phyloP scores from a whole-genome alignment of 108 stramenopile genomes.

The Nitzschia sp. region DNA sequence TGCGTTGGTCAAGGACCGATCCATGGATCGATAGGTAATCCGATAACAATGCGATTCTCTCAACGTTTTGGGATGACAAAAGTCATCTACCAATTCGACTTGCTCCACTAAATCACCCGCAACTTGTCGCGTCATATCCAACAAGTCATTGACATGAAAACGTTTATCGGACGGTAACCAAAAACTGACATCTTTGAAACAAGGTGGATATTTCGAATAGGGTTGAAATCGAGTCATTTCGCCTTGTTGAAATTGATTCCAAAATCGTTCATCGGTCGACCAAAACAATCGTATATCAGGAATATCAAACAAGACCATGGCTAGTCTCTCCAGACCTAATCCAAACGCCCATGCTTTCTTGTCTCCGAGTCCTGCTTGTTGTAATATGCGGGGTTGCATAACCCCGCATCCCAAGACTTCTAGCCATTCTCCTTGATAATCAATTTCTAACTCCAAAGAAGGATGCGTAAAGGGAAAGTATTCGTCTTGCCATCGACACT shows the following conservation, averaged over 20 bases:
- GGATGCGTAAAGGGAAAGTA: slow-evolving; percentile 99
- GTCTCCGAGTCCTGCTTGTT: slow-evolving; percentile 25
- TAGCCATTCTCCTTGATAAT: slow-evolving; percentile 92
- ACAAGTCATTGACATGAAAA: slow-evolving; percentile 89
- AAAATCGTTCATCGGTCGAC: slow-evolving; percentile 90
- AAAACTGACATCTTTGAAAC: slow-evolving; percentile 94
- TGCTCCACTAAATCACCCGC: slow-evolving; percentile 94
- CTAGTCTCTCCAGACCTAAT: slow-evolving; percentile 93
- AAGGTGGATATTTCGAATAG: slow-evolving; percentile 95
- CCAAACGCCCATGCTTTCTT: slow-evolving; percentile 94
- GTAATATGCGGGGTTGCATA: slow-evolving; percentile 74
- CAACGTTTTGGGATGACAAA: slow-evolving; percentile 92
- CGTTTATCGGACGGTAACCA: slow-evolving; percentile 51
- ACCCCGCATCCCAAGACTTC: slow-evolving; percentile 98
- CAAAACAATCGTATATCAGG: slow-evolving; percentile 99
- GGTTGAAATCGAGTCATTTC: slow-evolving; percentile 83
- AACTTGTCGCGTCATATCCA: slow-evolving; percentile 86
- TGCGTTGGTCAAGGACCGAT: slow-evolving; percentile 94
- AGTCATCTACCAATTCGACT: slow-evolving; percentile 89
- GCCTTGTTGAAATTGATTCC: slow-evolving; percentile 80
- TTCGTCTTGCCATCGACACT: slow-evolving; percentile 73
- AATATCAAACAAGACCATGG: slow-evolving; percentile 95
- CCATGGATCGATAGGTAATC: slow-evolving; percentile 95
- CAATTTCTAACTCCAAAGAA: slow-evolving; percentile 92
- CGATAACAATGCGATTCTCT: slow-evolving; percentile 85